Conservation (phyloP, 2,329 filamentous ascomycete genomes). For the Drechmeria coniospora region DNA sequence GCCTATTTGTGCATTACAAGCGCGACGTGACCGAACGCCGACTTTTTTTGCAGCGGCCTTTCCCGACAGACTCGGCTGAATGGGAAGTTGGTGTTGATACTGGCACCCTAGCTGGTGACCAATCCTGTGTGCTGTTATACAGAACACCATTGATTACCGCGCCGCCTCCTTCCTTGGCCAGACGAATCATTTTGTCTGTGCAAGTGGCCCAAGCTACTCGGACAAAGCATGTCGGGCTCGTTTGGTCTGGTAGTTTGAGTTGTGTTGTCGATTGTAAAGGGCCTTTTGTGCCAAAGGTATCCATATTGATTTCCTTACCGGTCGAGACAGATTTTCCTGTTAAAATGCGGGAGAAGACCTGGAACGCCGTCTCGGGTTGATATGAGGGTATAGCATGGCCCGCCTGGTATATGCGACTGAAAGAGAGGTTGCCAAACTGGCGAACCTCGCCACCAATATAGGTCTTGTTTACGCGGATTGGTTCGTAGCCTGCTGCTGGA, state of each 20-base stretch:
- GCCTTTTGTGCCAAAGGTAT: conserved; percentile 40
- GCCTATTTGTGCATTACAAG: no score
- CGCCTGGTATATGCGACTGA: conserved; percentile 50
- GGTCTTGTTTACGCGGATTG: conserved; percentile 51
- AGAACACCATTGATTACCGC: conserved; percentile 45
- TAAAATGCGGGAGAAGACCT: conserved; percentile 46
- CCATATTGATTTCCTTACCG: conserved; percentile 35
- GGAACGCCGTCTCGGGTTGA: conserved; percentile 43
- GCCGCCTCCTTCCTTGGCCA: conserved; percentile 34
- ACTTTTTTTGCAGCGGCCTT: no score
- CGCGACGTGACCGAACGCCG: no score
- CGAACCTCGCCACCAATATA: conserved; percentile 59
- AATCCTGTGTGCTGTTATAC: conserved; percentile 26
- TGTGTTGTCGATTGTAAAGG: conserved; percentile 39
- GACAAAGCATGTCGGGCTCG: conserved; percentile 43
- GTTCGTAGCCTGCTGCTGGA: conserved; percentile 51
- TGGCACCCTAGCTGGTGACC: conserved; percentile 20
- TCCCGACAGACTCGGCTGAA: no score
- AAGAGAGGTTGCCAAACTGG: conserved; percentile 61
- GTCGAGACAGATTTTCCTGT: conserved; percentile 38
- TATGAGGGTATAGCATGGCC: conserved; percentile 48
- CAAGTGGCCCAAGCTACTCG: conserved; percentile 32
- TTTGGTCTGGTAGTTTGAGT: conserved; percentile 32
- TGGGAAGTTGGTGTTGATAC: no score
- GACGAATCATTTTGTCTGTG: conserved; percentile 30